Base-by-base conservation (phyloP, 169 alveolate genomes). In the Theileria annulata region DNA sequence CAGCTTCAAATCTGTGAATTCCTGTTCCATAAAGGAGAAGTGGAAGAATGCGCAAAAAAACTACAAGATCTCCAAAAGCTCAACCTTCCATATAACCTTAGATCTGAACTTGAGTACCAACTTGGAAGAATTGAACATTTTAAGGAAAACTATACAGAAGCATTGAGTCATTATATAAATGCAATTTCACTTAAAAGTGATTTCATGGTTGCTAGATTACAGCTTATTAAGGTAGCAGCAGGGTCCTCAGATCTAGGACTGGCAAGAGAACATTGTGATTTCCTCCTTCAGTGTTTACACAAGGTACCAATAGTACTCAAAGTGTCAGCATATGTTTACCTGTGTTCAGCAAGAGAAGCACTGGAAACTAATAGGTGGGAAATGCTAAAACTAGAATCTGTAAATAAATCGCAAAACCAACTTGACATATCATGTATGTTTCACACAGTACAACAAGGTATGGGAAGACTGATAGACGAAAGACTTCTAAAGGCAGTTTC, bases 211-310 rank as follows among this genome's bases (percentile, higher is more conserved):
- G 87, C 90, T 5, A 62, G 86, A 1, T 15, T 84, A 64, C 75
- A 84, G 54, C 73, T 84, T 19, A 47, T 84, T 21, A 84, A 84
- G 49, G 86, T 63, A 19, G 64, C 87, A 8, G 54, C 78, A 23
- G 86, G 82, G 12, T 21, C 79, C 21, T 33, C 51, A 30, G 59
- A 77, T 66, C 74, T 84, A 4, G 64, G 80, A 6, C 48, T 48
- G 64, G 90, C 90, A 19, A 30, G 87, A 8, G 90, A 84, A 49
- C 87, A 76, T 25, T 77, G 77, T 54, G 90, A 84, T 21, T 42
- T 70, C 72, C 58, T 84, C 5, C 54, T 31, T 48, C 51, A 84
- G 51, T 42, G 49, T 62, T 33, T 66, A 47, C 49, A 77, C 30
- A 76, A 71, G 49, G 73, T 60, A 8, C 77, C 83, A n/a, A 66